Evolutionary conservation across 306 rosid genomes (phyloP).

Genomic region (Cicer cuneatum): DNA sequence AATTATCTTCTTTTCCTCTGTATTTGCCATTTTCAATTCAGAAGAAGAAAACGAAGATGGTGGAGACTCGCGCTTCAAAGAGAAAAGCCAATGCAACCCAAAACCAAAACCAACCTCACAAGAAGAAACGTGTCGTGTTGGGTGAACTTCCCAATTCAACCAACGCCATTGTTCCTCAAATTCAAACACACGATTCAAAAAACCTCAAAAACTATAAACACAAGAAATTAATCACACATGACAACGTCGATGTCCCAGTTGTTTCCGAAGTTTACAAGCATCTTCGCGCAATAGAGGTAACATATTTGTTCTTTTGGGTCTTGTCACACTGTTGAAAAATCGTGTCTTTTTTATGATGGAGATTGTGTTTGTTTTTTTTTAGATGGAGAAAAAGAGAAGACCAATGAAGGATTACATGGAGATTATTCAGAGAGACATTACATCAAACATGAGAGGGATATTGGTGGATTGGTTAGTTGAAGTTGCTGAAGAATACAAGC

Average conservation of each 20-base stretch:
- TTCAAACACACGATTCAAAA: background rate
- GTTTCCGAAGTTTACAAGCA: conserved; percentile 58
- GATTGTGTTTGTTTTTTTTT: background rate
- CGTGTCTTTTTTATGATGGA: background rate
- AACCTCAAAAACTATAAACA: background rate
- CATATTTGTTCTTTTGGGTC: background rate
- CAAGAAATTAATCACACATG: background rate
- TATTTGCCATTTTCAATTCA: too few relatives aligned
- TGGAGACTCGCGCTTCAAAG: too few relatives aligned
- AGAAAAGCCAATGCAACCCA: background rate
- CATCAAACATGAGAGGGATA: conserved; percentile 68
- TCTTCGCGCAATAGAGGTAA: conserved; percentile 70
- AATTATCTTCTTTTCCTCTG: too few relatives aligned
- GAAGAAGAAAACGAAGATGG: too few relatives aligned
- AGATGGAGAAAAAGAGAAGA: conserved; percentile 68
- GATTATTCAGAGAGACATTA: conserved; percentile 62
- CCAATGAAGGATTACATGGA: conserved; percentile 62
- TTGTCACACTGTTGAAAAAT: background rate
- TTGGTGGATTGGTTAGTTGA: conserved; percentile 87
- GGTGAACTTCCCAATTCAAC: background rate
- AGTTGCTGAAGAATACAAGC: conserved; percentile 76
- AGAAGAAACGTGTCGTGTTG: background rate
- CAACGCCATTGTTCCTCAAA: background rate
- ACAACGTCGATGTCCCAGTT: conserved; percentile 48
- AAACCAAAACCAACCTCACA: background rate